Percentiles rank a stretch among this genome's conserved stretches.
phyloP scores from a whole-genome alignment of 73 alveolate genomes.

The Uronychia setigera region DNA sequence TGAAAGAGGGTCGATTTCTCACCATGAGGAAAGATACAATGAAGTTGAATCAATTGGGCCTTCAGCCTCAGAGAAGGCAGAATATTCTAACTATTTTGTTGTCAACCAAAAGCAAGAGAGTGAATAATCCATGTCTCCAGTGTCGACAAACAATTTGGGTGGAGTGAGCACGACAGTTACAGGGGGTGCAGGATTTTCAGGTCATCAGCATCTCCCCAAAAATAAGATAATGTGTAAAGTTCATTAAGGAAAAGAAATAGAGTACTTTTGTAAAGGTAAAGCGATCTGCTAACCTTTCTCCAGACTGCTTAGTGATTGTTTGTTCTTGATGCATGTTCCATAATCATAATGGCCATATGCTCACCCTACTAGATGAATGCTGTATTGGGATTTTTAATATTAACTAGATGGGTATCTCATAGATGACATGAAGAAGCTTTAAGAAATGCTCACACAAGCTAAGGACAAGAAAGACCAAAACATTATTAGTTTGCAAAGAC shows the following conservation, averaged over 20 bases:
- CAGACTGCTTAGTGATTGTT: conserved; percentile 53
- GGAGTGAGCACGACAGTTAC: background rate
- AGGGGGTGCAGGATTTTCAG: background rate
- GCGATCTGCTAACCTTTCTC: background rate
- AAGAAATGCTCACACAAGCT: background rate
- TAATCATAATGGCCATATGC: conserved; percentile 70
- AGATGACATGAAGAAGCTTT: background rate
- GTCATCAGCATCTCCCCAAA: background rate
- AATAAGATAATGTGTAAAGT: background rate
- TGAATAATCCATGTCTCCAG: background rate
- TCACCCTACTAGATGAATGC: conserved; percentile 52
- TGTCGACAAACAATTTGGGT: background rate
- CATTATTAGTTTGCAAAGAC: background rate
- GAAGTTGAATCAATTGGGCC: conserved; percentile 1
- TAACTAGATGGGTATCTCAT: background rate
- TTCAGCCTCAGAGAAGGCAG: background rate
- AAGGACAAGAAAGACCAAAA: background rate
- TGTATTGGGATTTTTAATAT: background rate
- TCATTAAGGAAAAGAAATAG: conserved; percentile 14
- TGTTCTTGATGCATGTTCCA: conserved; percentile 68
- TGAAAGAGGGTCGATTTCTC: no score
- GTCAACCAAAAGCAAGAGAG: background rate
- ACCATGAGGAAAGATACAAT: no score
- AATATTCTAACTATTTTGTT: background rate
- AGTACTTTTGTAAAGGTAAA: conserved; percentile 57